Evolutionary conservation across 192 early-diverging fungal genomes (phyloP).

Genomic region (Coemansia umbellata): DNA sequence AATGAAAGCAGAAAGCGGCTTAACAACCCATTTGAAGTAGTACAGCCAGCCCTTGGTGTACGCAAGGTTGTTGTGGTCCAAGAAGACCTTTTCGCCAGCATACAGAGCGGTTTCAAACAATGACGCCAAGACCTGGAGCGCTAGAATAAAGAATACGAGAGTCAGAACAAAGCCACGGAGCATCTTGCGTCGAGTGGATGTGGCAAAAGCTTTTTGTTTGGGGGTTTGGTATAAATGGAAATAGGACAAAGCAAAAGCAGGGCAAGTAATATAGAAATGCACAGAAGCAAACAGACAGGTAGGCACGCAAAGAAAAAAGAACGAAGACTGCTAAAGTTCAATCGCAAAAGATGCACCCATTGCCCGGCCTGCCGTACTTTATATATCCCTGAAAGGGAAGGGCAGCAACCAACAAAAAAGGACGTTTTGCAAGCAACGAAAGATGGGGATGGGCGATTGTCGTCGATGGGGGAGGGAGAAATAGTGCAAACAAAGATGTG

Average conservation of each 20-base stretch:
- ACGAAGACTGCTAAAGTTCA: no score
- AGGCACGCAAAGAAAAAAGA: no score
- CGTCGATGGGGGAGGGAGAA: no score
- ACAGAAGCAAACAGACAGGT: background rate
- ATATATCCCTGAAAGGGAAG: no score
- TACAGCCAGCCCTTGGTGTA: constrained; percentile 50
- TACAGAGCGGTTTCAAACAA: constrained; percentile 45
- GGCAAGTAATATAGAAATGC: background rate
- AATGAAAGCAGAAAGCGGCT: constrained; percentile 38
- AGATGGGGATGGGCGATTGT: no score
- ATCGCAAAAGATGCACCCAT: no score
- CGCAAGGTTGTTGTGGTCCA: constrained; percentile 38
- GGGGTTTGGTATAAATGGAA: no score
- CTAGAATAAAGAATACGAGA: constrained; percentile 27
- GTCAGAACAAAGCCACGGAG: constrained; percentile 27
- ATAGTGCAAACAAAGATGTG: no score
- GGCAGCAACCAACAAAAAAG: no score
- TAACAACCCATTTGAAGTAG: constrained; percentile 51
- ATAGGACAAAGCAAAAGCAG: background rate
- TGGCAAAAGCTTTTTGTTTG: background rate
- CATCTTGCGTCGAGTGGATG: constrained; percentile 12
- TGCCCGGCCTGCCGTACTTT: no score
- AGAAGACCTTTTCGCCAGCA: constrained; percentile 38
- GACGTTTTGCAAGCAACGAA: no score
- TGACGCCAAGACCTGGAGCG: constrained; percentile 32